phyloP scores from a whole-genome alignment of 1,284 basidiomycete species.

The Megacollybia platyphylla region DNA sequence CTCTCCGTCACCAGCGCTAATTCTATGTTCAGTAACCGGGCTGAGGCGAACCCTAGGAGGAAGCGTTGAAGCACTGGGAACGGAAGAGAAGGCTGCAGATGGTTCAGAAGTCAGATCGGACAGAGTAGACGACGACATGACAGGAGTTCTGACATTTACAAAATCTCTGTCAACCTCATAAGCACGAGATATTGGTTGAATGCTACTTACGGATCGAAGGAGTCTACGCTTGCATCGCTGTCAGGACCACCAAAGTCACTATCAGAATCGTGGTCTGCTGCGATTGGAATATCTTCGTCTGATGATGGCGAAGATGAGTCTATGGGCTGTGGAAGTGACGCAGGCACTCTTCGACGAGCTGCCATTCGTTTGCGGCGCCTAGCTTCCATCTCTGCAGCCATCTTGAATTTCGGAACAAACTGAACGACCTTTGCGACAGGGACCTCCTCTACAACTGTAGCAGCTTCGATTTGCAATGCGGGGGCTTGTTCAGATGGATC shows the following conservation, averaged over 20 bases:
- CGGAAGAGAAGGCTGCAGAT: conserved; percentile 33
- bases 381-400: conserved; percentile 69
- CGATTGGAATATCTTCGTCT: conserved; percentile 27
- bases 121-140: conserved; percentile 36
- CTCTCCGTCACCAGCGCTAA: conserved; percentile 3
- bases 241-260: conserved; percentile 40
- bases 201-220: conserved; percentile 61
- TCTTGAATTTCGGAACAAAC: conserved; percentile 64
- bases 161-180: conserved; percentile 25
- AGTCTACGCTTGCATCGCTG: conserved; percentile 35
- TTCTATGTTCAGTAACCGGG: conserved; percentile 47
- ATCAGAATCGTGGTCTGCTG: conserved; percentile 35
- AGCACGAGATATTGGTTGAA: conserved; percentile 3
- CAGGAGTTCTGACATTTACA: conserved; percentile 31
- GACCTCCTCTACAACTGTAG: conserved; percentile 23
- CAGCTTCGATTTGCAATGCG: conserved; percentile 16
- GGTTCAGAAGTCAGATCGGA: conserved; percentile 45
- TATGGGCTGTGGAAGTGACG: conserved; percentile 16
- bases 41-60: conserved; percentile 46
- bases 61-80: conserved; percentile 33
- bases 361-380: conserved; percentile 52
- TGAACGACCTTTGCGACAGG: conserved; percentile 35
- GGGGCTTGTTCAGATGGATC: background rate
- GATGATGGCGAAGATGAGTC: conserved; percentile 39
- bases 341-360: conserved; percentile 31